Evolutionary conservation across 768 basidiomycete genomes (phyloP).

Genomic region (Mycena vulgaris): DNA sequence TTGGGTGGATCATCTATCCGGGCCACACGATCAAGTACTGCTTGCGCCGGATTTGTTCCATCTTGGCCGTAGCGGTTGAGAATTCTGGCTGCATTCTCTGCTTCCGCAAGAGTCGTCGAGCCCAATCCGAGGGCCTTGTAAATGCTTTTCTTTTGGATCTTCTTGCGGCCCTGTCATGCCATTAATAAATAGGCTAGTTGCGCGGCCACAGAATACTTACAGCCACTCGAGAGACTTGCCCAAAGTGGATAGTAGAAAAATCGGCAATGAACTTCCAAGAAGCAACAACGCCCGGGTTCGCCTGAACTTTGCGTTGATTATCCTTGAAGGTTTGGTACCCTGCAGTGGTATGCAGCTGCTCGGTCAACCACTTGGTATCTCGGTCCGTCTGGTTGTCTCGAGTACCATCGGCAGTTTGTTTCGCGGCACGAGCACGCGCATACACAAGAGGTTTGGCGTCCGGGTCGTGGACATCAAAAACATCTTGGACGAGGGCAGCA

Average conservation of each 20-base stretch:
- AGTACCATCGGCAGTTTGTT: no score
- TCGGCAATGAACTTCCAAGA: no score
- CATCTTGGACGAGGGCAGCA: not conserved
- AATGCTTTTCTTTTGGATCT: conserved; percentile 12
- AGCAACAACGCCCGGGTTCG: no score
- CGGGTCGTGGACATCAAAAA: not conserved
- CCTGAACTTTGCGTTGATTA: no score
- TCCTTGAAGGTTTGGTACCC: not conserved
- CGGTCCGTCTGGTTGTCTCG: no score
- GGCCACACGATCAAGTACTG: not conserved
- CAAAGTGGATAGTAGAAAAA: no score
- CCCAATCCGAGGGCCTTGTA: not conserved
- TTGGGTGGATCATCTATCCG: not conserved
- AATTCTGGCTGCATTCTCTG: not conserved
- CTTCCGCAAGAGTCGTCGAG: not conserved
- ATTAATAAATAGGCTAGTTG: no score
- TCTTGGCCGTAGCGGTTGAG: not conserved
- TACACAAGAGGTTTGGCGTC: conserved; percentile 12
- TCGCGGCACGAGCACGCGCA: not conserved
- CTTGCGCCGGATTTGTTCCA: not conserved
- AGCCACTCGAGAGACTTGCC: no score
- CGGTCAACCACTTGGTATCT: not conserved
- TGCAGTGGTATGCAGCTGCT: not conserved
- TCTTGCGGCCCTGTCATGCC: not conserved
- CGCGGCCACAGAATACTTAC: no score